Base-by-base conservation (phyloP, 495 filamentous ascomycete genomes). In the Aspergillus steynii region DNA sequence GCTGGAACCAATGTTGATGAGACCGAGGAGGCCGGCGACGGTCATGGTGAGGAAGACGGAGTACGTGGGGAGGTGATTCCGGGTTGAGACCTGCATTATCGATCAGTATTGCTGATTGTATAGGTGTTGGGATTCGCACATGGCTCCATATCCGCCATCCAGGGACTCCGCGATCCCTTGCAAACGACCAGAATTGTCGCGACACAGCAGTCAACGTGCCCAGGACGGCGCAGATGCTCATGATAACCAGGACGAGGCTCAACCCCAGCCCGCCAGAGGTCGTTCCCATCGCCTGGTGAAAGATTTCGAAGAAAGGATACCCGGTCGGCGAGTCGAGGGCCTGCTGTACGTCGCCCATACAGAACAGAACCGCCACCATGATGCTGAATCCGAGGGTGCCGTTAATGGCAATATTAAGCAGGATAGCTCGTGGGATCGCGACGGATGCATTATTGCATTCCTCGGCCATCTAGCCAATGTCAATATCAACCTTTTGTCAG, bases 141-240 rank as follows among this genome's bases (percentile, higher is more conserved):
- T 71, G 74, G 49, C 70, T 75, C 55, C 82, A 72, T 0, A 74
- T 49, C 14, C 62, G 60, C 61, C 74, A 79, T 15, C 77, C 75
- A 0, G 83, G 83, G 14, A 85, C 60, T 5, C 80, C 83, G 9
- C 76, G 72, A 57, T 86, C 83, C 4, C 84, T 72, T 0, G 82
- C 74, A 61, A 86, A 85, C 0, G 82, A 78, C 82, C 82, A 87
- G 28, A 81, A 71, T 62, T 83, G 74, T 2, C 84, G 76, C 6
- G 83, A 84, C 1, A 78, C 65, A 0, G 82, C 76, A 20, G 83
- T 81, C 42, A 81, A 60, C 59, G 76, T 73, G 6, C 79, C 74
- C 8, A 84, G 75, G 0, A 71, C 72, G 0, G 74, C 75, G 8
- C 71, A 77, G 25, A 76, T 62, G 5, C 69, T 71, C 56, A 83